These are phyloP conservation scores for Diaporthe sp. DNA, from an alignment of 2,329 filamentous ascomycete genomes.

Conservation along the genomic window DNA sequence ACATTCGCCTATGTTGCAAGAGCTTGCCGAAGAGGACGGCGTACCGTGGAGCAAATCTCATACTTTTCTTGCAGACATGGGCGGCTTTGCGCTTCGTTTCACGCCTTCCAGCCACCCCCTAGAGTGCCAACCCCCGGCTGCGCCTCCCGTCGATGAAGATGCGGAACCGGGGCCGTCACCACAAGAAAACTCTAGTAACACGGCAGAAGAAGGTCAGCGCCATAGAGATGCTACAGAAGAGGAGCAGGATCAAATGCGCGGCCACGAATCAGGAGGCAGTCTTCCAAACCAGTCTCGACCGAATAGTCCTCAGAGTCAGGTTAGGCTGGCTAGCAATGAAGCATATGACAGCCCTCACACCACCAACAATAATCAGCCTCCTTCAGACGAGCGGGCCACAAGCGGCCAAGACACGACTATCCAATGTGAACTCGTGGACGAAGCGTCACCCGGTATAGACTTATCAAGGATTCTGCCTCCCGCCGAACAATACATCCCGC, in stretches of 20 bases:
- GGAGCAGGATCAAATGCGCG: no score
- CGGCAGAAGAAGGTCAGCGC: not conserved
- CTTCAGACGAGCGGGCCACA: fast-evolving
- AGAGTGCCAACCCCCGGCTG: not conserved
- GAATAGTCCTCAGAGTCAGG: not conserved
- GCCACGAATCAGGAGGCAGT: not conserved
- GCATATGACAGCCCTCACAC: no score
- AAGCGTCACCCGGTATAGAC: not conserved
- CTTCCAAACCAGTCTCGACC: no score
- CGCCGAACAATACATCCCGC: not conserved
- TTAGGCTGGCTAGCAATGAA: no score
- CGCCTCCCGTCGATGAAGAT: not conserved
- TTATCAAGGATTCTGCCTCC: not conserved
- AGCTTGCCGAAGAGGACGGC: not conserved
- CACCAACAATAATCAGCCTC: no score
- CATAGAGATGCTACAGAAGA: no score
- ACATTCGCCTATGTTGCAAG: not conserved
- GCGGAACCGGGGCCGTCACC: not conserved
- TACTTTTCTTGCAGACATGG: not conserved
- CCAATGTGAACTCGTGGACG: not conserved
- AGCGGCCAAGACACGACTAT: no score
- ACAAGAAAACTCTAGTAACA: fast-evolving
- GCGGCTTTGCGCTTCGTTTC: not conserved
- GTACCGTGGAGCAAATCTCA: not conserved
- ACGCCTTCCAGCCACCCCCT: not conserved